phyloP scores from a whole-genome alignment of 2,329 filamentous ascomycete genomes.

The Fusarium sp. region DNA sequence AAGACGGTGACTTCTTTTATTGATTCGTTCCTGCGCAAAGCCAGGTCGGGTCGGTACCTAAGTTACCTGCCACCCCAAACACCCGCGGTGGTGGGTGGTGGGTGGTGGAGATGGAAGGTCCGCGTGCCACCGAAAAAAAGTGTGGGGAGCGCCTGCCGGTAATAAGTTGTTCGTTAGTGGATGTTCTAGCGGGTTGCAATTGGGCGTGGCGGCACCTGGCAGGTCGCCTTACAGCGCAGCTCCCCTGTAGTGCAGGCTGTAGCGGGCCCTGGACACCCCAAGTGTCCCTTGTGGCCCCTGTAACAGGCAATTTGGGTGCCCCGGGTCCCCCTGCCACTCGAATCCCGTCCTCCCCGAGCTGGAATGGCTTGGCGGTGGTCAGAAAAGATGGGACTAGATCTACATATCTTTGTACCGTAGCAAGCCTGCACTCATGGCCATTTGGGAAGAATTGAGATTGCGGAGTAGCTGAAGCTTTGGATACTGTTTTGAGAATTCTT shows the following conservation, averaged over 20 bases:
- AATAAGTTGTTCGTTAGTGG: slow-evolving; percentile 31
- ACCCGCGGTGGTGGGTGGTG: slow-evolving; percentile 8
- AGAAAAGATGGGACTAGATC: no score
- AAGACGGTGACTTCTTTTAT: slow-evolving; percentile 43
- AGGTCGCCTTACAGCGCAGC: slow-evolving; percentile 25
- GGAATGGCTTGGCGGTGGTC: slow-evolving; percentile 27
- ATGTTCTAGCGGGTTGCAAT: slow-evolving; percentile 7
- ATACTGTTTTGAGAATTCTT: no score
- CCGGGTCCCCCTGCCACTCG: slow-evolving; percentile 12
- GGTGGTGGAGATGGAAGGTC: slow-evolving; percentile 27
- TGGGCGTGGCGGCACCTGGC: slow-evolving; percentile 25
- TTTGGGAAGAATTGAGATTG: no score
- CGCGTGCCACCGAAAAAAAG: slow-evolving; percentile 35
- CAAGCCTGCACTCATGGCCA: no score
- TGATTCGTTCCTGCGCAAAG: slow-evolving; percentile 44
- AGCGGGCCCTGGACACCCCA: slow-evolving; percentile 15
- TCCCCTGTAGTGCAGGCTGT: slow-evolving; percentile 17
- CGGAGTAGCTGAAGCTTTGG: no score
- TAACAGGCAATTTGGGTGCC: slow-evolving; percentile 34
- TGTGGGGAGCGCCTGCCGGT: slow-evolving; percentile 34
- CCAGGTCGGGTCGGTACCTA: slow-evolving; percentile 37
- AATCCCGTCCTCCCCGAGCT: slow-evolving; percentile 24
- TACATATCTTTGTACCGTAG: no score
- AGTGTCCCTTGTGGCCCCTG: slow-evolving; percentile 9
- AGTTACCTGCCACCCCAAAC: slow-evolving; percentile 31